phyloP scores from a whole-genome alignment of 495 filamentous ascomycete species.

The Emericellopsis terricola region DNA sequence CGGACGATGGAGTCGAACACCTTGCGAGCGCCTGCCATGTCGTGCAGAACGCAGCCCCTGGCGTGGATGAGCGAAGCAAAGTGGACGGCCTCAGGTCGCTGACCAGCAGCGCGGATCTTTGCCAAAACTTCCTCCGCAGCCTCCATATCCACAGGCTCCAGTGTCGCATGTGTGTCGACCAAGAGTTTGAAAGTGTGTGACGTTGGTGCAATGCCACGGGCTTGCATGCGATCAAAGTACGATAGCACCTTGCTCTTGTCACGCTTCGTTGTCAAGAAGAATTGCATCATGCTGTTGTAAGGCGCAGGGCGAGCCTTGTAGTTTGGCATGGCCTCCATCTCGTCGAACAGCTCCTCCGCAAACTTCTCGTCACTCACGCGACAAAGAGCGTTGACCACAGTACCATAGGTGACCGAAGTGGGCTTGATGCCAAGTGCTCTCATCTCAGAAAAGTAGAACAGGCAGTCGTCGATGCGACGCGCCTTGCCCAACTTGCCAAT shows the following conservation, averaged over 20 bases:
- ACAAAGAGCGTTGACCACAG: slow-evolving; percentile 92
- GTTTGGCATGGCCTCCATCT: slow-evolving; percentile 98
- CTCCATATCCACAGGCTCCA: slow-evolving; percentile 80
- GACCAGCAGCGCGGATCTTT: slow-evolving; percentile 54
- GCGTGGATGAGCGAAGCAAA: slow-evolving; percentile 92
- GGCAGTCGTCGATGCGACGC: slow-evolving; percentile 89
- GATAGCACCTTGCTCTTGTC: slow-evolving; percentile 86
- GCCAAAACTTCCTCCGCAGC: slow-evolving; percentile 77
- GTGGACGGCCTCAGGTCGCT: slow-evolving; percentile 76
- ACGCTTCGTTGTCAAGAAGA: slow-evolving; percentile 93
- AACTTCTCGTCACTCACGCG: slow-evolving; percentile 95
- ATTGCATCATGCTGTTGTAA: slow-evolving; percentile 98
- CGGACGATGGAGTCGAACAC: slow-evolving; percentile 67
- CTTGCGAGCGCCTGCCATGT: slow-evolving; percentile 62
- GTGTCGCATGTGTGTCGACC: slow-evolving; percentile 84
- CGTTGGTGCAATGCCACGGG: slow-evolving; percentile 74
- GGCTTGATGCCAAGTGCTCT: slow-evolving; percentile 80
- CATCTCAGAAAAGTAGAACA: slow-evolving; percentile 97
- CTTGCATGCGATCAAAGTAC: slow-evolving; percentile 88
- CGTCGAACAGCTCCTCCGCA: slow-evolving; percentile 93
- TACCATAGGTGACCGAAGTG: slow-evolving; percentile 94
- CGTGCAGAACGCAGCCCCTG: slow-evolving; percentile 84
- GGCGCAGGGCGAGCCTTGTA: slow-evolving; percentile 95
- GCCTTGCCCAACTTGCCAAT: slow-evolving; percentile 98
- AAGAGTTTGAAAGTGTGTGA: slow-evolving; percentile 96